Conservation (phyloP, 352 stramenopile genomes). For the Phytophthora boehmeriae region DNA sequence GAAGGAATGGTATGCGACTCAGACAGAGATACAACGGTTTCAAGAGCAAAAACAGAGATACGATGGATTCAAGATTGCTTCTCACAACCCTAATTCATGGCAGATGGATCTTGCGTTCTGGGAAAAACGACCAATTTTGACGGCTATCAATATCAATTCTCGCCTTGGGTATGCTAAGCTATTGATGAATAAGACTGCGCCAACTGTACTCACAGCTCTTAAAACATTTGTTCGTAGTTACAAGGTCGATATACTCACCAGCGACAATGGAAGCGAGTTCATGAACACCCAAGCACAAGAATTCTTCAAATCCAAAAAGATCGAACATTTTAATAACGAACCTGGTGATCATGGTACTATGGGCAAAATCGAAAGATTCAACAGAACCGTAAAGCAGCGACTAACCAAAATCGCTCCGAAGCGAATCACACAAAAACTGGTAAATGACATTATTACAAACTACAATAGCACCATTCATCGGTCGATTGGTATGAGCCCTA, state of each 20-base stretch:
- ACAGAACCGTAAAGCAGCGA: constrained; percentile 39
- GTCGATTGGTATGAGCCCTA: constrained; percentile 29
- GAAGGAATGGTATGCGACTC: constrained; percentile 23
- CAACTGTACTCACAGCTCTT: constrained; percentile 28
- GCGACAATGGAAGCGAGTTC: constrained; percentile 45
- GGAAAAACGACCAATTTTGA: constrained; percentile 29
- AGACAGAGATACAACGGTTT: constrained; percentile 30
- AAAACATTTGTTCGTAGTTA: constrained; percentile 30
- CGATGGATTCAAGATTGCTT: constrained; percentile 4
- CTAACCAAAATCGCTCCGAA: constrained; percentile 29
- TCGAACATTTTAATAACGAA: constrained; percentile 45
- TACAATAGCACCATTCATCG: constrained; percentile 44
- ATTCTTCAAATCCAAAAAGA: constrained; percentile 33
- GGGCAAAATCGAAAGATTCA: constrained; percentile 47
- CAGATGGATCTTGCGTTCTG: constrained; percentile 41
- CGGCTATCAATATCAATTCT: constrained; percentile 44
- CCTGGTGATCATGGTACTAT: constrained; percentile 19
- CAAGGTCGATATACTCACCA: constrained; percentile 33
- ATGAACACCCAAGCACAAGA: constrained; percentile 29
- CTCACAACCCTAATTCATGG: constrained; percentile 28
- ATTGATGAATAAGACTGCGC: constrained; percentile 39
- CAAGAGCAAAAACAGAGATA: constrained; percentile 19
- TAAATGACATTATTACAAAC: constrained; percentile 37
- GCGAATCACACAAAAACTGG: constrained; percentile 29
- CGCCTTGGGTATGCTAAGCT: constrained; percentile 45